A percentile compares a stretch with the other conserved stretches of the same genome.
These are phyloP conservation scores for Babesia bovis DNA, from an alignment of 169 alveolate species.

Conservation along the genomic window DNA sequence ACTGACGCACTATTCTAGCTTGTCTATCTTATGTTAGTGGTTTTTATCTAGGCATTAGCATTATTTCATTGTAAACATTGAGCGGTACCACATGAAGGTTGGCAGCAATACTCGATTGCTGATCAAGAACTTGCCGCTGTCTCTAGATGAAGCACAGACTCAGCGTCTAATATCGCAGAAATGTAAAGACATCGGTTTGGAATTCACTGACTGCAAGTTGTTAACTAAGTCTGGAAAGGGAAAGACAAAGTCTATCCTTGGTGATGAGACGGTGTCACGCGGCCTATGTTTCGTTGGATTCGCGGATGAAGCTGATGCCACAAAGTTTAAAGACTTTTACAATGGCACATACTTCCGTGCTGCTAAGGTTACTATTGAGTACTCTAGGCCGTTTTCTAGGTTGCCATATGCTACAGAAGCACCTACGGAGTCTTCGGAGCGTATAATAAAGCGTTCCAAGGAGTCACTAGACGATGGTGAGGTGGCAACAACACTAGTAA, in stretches of 20 bases:
- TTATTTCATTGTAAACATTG: too few species aligned
- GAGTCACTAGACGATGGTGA: constrained; percentile 46
- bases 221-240: constrained; percentile 29
- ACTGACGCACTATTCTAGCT: too few species aligned
- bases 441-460: constrained; percentile 3
- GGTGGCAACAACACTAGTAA: constrained; percentile 59
- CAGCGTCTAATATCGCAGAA: constrained; percentile 50
- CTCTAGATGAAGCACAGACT: constrained; percentile 35
- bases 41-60: too few species aligned
- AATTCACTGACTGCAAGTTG: constrained; percentile 44
- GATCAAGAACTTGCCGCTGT: constrained; percentile 57
- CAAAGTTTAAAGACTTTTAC: constrained; percentile 79
- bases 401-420: not conserved
- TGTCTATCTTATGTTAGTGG: too few species aligned
- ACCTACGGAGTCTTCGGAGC: not conserved
- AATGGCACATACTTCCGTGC: constrained; percentile 85
- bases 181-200: constrained; percentile 51
- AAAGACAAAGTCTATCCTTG: not conserved
- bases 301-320: constrained; percentile 79
- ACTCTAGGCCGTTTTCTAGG: constrained; percentile 78
- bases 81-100: constrained; percentile 38
- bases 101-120: constrained; percentile 47
- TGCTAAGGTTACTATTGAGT: constrained; percentile 82
- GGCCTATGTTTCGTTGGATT: constrained; percentile 88
- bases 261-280: constrained; percentile 70